phyloP scores from a whole-genome alignment of 345 rosid species.

The Gossypium raimondii region DNA sequence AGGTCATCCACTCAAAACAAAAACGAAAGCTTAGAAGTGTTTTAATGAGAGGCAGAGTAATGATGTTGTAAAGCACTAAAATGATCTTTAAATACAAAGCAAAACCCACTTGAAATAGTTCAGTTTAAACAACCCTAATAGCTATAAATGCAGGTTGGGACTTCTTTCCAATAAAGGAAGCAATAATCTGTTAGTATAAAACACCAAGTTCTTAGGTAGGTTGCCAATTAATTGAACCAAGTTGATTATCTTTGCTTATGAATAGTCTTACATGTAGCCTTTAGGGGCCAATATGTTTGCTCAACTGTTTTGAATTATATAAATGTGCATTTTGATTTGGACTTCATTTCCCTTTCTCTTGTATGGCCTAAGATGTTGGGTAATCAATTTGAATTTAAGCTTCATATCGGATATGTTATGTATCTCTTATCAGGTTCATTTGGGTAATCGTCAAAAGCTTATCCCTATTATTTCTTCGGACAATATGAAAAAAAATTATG shows the following conservation, averaged over 20 bases:
- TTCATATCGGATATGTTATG: background rate
- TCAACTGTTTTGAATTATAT: background rate
- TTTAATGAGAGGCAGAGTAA: background rate
- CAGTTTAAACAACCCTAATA: conserved; percentile 6
- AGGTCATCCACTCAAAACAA: background rate
- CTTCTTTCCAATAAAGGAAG: background rate
- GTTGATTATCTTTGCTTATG: background rate
- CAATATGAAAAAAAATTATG: background rate
- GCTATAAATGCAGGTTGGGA: background rate
- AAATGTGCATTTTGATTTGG: background rate
- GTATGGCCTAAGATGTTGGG: background rate
- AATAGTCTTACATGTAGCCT: conserved; percentile 3
- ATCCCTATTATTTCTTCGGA: background rate
- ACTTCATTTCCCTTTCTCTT: background rate
- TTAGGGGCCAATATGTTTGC: conserved; percentile 1
- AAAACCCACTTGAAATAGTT: conserved; percentile 1
- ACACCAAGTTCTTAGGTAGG: background rate
- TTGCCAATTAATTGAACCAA: background rate
- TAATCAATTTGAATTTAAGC: conserved; percentile 7
- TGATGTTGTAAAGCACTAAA: conserved; percentile 1
- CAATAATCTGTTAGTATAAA: background rate
- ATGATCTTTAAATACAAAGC: background rate
- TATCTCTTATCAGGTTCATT: background rate
- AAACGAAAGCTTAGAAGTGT: background rate
- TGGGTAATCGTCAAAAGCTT: background rate